Base-by-base conservation (phyloP, 2,329 filamentous ascomycete species). In the Hirsutella minnesotensis region DNA sequence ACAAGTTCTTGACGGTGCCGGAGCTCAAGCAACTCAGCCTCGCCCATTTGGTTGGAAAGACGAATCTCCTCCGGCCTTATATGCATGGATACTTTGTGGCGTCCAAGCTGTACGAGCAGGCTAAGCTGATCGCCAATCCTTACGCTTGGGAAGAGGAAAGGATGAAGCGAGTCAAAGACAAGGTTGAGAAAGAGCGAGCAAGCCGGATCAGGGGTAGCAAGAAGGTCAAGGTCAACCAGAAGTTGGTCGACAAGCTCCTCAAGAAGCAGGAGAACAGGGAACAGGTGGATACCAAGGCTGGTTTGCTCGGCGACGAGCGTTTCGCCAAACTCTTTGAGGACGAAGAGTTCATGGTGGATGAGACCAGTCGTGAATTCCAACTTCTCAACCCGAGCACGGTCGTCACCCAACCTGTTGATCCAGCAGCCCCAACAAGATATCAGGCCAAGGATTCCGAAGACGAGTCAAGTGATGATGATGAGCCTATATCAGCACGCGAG, bases 21-120 rank as follows among this genome's bases (percentile, higher is more conserved):
- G 89, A 98, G 61, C 72, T 98, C 42, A 84, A 85, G 53, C 78
- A 82, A 30, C 75, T 98, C 51, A 94, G 86, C 59, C 64, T 98
- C 56, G 82, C 86, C 42, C 90, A 96, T 59, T 72, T 98, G 39
- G 75, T 98, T 44, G 90, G 90, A 50, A 89, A 87, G 53, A 94
- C 88, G 22, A 92, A 86, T 56, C 68, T 96, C 18, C 69, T 98
- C 34, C 77, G 90, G 37, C 92, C 92, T 36, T 98, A 98, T 59
- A 98, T 98, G 94, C 92, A 98, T 60, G 94, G 92, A 53, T 96
- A 92, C 72, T 98, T 98, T 66, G 89, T 98, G 39, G 86, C 86
- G 30, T 90, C 94, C 54, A 87, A 89, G 56, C 67, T 98, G 21
- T 96, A 98, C 61, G 94, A 98, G 58, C 89, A 98, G 61, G 92